Conservation (phyloP, 1,284 basidiomycete species). For the Coriolopsis trogii region DNA sequence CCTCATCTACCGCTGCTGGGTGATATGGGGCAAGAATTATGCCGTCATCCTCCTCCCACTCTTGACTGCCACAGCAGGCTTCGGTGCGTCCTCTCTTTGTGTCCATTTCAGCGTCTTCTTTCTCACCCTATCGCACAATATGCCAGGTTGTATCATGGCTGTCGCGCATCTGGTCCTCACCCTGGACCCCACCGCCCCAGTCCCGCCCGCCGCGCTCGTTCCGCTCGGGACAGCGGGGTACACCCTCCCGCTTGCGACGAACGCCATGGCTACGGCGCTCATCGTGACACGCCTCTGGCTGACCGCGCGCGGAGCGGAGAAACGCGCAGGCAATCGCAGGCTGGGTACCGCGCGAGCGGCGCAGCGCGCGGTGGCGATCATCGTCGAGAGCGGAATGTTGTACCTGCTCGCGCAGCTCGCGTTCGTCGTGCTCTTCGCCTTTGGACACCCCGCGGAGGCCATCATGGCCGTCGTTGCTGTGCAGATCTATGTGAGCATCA, state of each 20-base stretch:
- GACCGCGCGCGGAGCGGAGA: background rate
- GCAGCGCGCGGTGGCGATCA: constrained; percentile 33
- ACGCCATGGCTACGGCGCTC: constrained; percentile 41
- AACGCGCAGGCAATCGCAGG: background rate
- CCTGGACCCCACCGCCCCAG: constrained; percentile 15
- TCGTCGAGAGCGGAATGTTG: constrained; percentile 44
- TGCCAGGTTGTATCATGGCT: constrained; percentile 11
- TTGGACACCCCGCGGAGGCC: constrained; percentile 37
- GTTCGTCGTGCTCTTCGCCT: constrained; percentile 42
- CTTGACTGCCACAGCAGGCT: constrained; percentile 34
- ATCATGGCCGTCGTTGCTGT: constrained; percentile 41
- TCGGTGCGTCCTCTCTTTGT: constrained; percentile 29
- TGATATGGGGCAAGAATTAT: constrained; percentile 38
- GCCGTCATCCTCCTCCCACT: constrained; percentile 36
- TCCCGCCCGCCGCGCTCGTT: constrained; percentile 15
- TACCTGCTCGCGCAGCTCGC: constrained; percentile 44
- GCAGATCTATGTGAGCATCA: constrained; percentile 42
- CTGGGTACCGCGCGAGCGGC: constrained; percentile 2
- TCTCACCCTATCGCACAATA: background rate
- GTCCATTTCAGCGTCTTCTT: background rate
- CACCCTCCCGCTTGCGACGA: constrained; percentile 41
- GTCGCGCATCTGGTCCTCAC: constrained; percentile 19
- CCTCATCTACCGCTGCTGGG: constrained; percentile 44
- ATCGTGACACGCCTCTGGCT: constrained; percentile 41
- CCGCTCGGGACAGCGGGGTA: constrained; percentile 34